These are phyloP conservation scores for Neopestalotiopsis clavispora DNA, from an alignment of 2,329 filamentous ascomycete species.

Conservation along the genomic window DNA sequence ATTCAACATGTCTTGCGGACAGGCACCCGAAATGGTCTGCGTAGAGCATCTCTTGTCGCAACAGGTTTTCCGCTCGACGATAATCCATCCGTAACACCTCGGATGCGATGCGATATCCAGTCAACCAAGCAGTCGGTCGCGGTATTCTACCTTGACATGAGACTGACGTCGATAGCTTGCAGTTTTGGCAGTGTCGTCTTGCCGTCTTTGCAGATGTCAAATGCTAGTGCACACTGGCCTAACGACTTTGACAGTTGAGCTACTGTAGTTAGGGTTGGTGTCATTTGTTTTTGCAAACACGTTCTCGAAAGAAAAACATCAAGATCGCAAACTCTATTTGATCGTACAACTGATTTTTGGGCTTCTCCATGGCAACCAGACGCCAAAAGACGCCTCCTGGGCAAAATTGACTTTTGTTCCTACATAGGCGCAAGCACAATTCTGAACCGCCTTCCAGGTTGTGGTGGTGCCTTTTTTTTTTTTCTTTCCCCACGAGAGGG, in stretches of 20 bases:
- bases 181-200: not conserved
- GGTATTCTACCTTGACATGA: not conserved
- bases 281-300: not conserved
- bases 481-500: not conserved
- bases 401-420: not conserved
- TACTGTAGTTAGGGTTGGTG: not conserved
- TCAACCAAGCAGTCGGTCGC: not conserved
- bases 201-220: not conserved
- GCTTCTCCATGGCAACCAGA: constrained; percentile 5
- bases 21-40: not conserved
- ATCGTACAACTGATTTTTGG: not conserved
- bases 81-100: too few relatives aligned
- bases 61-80: too few relatives aligned
- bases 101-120: not conserved
- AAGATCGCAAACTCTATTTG: constrained; percentile 2
- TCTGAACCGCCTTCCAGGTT: not conserved
- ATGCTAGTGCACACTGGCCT: not conserved
- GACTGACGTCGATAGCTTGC: not conserved
- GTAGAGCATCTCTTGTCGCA: not conserved
- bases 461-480: not conserved
- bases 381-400: not conserved
- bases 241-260: not conserved
- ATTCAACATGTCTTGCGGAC: not conserved
- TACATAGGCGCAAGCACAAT: not conserved
- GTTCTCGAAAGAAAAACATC: not conserved